Evolutionary conservation across 352 stramenopile genomes (phyloP), one percentile per base, ranked within the genome.

Genomic region (Pythium dissimile): DNA sequence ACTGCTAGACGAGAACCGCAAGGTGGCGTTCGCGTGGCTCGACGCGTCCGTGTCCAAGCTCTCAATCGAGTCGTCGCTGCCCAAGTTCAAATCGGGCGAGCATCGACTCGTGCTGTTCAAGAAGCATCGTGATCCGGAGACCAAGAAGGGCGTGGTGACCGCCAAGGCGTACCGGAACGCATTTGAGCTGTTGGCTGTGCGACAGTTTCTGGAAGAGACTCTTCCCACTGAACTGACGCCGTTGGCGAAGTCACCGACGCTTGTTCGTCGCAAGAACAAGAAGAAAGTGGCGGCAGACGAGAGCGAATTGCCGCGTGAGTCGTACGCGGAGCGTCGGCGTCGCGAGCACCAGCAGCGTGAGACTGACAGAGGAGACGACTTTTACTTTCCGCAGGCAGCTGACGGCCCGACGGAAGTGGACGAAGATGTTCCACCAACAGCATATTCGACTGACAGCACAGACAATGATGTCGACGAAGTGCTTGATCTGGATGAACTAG

Each of bases 71-170:
- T 77, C 67, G 15, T 56, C 80, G 58, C 59, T 91, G 26, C 69
- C 81, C 6, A 64, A 73, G 53, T 77, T 62, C 20, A 58, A 30
- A 12, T 18, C 34, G 0, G 75, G 67, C 3, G 74, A 88, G 31
- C 78, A 92, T 46, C 80, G 84, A 1, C 46, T 92, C 45, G 69
- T 92, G 49, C 55, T 90, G 5, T 94, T 94, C 59, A 73, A 71
- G 35, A 80, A 73, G n/a, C 58, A 77, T 21, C 69, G 59, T 12
- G 67, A 80, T 20, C 44, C 58, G 7, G 50, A 67, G 18, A 67
- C 58, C 10, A 66, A 63, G 58, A 78, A 76, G 37, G 23, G 51
- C 11, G 57, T 67, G n/a, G 47, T 88, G 28, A 70, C 72, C 0
- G 77, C 73, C 12, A 86, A 80, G 54, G 77, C 77, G 1, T 89